Conservation (phyloP, 1,139 yeast species). For the Yamadazyma diospyri region DNA sequence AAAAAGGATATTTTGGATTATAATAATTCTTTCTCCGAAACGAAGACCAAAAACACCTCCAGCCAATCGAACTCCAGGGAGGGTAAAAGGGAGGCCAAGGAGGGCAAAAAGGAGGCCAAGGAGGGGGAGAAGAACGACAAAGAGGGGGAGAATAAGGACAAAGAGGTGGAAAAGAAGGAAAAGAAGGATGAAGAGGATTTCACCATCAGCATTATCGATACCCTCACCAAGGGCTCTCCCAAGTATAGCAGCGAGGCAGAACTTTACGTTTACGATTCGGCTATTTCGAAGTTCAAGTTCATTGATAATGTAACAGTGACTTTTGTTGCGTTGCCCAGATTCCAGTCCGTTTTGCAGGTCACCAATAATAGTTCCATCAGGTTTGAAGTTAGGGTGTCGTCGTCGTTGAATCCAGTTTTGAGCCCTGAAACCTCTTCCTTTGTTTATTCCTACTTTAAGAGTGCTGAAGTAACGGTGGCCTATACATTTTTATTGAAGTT, state of each 20-base stretch:
- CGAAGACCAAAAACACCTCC: neutral
- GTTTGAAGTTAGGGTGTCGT: slow-evolving; percentile 43
- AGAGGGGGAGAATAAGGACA: neutral
- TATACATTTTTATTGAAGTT: slow-evolving; percentile 68
- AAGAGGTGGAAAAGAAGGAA: neutral
- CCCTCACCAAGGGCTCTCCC: neutral
- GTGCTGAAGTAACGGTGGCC: slow-evolving; percentile 25
- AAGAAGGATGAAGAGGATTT: slow-evolving; percentile 4
- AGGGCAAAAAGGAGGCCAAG: neutral
- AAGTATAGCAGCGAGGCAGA: slow-evolving; percentile 3
- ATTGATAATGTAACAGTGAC: slow-evolving; percentile 16
- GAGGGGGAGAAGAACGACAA: neutral
- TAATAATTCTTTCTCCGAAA: neutral
- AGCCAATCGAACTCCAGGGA: neutral
- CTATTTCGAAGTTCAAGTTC: slow-evolving; percentile 2
- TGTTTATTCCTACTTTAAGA: slow-evolving; percentile 54
- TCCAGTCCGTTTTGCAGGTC: slow-evolving; percentile 53
- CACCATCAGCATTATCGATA: neutral
- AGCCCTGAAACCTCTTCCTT: slow-evolving; percentile 56
- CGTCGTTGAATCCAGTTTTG: slow-evolving; percentile 63
- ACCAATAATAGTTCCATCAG: slow-evolving; percentile 14
- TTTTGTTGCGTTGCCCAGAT: slow-evolving; percentile 48
- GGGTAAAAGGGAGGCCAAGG: neutral
- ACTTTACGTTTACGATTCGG: slow-evolving; percentile 4
- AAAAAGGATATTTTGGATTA: slow-evolving; percentile 3